These are phyloP conservation scores for Sugiyamaella neomexicana DNA, from an alignment of 1,139 yeast genomes.

Conservation along the genomic window DNA sequence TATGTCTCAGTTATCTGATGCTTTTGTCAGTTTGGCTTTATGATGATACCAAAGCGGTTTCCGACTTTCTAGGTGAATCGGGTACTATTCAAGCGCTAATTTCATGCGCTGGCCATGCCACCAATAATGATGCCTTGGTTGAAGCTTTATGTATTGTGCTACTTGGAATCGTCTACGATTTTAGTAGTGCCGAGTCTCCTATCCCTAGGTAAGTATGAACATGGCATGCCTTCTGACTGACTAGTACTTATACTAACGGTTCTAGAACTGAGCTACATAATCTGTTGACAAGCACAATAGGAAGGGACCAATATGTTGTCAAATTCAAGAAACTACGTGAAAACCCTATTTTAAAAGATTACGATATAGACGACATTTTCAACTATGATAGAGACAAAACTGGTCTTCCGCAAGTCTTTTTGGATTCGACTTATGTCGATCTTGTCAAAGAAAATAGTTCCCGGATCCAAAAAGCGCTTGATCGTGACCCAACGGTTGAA, in stretches of 20 bases:
- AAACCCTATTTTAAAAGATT: slow-evolving; percentile 54
- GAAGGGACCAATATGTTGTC: slow-evolving; percentile 75
- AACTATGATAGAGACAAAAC: slow-evolving; percentile 64
- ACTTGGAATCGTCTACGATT: slow-evolving; percentile 79
- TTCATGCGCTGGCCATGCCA: slow-evolving; percentile 62
- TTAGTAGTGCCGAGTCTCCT: slow-evolving; percentile 71
- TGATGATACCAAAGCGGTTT: slow-evolving; percentile 73
- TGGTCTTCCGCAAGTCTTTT: slow-evolving; percentile 83
- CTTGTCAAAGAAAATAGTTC: slow-evolving; percentile 69
- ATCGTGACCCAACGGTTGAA: slow-evolving; percentile 70
- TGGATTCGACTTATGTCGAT: slow-evolving; percentile 62
- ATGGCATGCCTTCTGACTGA: not conserved
- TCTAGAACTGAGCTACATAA: slow-evolving; percentile 59
- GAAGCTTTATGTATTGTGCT: slow-evolving; percentile 76
- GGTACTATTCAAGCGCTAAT: slow-evolving; percentile 67
- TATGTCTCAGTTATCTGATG: slow-evolving; percentile 77
- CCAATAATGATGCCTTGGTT: slow-evolving; percentile 58
- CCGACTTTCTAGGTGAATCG: slow-evolving; percentile 70
- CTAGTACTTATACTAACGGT: slow-evolving; percentile 11
- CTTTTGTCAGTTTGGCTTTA: slow-evolving; percentile 73
- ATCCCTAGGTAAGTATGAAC: slow-evolving; percentile 45
- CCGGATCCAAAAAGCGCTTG: slow-evolving; percentile 68
- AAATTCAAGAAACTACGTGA: slow-evolving; percentile 74
- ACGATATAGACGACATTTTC: slow-evolving; percentile 50
- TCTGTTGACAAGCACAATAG: slow-evolving; percentile 66